A percentile compares a stretch with the other conserved stretches of the same genome.
These are phyloP conservation scores for Diplodia seriata DNA, from an alignment of 2,329 filamentous ascomycete species.

Conservation along the genomic window DNA sequence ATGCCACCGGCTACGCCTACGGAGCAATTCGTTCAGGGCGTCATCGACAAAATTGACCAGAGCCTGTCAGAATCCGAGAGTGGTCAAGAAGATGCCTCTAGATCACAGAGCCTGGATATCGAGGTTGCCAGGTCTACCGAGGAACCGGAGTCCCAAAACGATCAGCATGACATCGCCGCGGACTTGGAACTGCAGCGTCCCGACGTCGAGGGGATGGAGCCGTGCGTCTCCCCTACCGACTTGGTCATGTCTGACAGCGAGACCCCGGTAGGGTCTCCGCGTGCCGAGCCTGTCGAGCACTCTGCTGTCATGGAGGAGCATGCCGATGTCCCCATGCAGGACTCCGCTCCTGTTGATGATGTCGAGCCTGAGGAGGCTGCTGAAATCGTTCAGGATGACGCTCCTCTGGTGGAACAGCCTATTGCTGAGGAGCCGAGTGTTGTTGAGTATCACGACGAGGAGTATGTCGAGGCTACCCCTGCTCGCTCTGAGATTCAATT, in stretches of 20 bases:
- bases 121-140: slow-evolving; percentile 17
- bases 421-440: slow-evolving; percentile 1
- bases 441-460: neutral
- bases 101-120: neutral
- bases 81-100: neutral
- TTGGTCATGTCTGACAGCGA: slow-evolving; percentile 20
- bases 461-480: slow-evolving; percentile 13
- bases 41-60: slow-evolving; percentile 31
- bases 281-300: neutral
- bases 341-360: neutral
- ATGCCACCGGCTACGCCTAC: slow-evolving; percentile 18
- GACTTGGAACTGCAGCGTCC: slow-evolving; percentile 1
- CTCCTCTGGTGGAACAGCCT: neutral
- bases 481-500: slow-evolving; percentile 22
- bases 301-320: neutral
- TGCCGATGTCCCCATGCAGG: neutral
- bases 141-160: neutral
- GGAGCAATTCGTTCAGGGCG: slow-evolving; percentile 27
- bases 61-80: slow-evolving; percentile 21
- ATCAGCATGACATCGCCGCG: neutral
- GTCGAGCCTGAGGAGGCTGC: neutral
- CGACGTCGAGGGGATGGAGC: slow-evolving; percentile 6
- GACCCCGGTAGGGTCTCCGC: neutral
- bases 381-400: neutral
- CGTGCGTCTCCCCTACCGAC: slow-evolving; percentile 3